These are phyloP conservation scores for Penicillium sp. DNA, from an alignment of 2,329 filamentous ascomycete species.

Conservation along the genomic window DNA sequence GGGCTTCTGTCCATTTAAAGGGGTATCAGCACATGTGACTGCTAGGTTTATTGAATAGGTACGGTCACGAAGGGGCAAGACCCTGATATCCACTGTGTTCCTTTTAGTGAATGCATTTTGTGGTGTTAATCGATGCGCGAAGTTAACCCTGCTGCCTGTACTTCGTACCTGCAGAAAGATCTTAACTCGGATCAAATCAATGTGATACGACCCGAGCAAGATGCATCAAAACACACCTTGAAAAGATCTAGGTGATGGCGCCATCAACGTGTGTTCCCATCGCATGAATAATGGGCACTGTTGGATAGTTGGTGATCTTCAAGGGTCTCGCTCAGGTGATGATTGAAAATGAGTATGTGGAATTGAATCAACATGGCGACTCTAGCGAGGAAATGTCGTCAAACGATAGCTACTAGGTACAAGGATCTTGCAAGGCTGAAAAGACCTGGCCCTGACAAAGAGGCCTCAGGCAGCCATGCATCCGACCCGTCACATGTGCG, in stretches of 20 bases:
- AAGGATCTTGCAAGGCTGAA: not conserved
- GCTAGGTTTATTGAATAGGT: not conserved
- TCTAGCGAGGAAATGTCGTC: not conserved
- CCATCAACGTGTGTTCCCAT: not conserved
- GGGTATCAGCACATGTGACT: no score
- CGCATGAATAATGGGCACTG: not conserved
- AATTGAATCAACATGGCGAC: not conserved
- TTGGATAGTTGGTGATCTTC: not conserved
- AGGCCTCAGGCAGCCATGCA: not conserved
- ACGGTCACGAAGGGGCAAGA: not conserved
- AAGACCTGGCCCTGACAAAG: not conserved
- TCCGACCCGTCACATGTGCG: not conserved
- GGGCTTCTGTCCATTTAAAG: not conserved
- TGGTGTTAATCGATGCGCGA: not conserved
- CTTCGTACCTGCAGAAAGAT: no score
- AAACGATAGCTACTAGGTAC: not conserved
- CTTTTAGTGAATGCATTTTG: not conserved
- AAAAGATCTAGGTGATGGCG: not conserved
- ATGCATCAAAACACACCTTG: no score
- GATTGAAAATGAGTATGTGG: not conserved
- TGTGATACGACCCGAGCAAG: not conserved
- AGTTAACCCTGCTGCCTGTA: not conserved
- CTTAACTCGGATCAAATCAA: not conserved
- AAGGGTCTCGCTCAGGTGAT: not conserved
- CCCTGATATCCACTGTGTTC: not conserved